Evolutionary conservation across 768 basidiomycete genomes (phyloP).

Genomic region (Russula earlei): DNA sequence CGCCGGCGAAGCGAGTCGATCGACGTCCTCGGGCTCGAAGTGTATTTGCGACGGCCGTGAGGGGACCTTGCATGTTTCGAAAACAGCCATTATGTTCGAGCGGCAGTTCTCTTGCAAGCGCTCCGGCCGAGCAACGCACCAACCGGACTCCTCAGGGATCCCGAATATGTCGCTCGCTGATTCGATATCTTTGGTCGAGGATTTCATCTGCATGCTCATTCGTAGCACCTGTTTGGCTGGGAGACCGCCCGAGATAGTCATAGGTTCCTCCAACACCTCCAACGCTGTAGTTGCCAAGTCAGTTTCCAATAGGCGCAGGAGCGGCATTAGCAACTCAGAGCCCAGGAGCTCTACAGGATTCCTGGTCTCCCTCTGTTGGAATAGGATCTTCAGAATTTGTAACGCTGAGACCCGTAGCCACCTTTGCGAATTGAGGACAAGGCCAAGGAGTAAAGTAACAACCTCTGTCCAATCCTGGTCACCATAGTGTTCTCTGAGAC

Average conservation of each 20-base stretch:
- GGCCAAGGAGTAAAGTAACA: constrained; percentile 75
- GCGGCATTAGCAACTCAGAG: constrained; percentile 83
- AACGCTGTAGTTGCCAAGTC: constrained; percentile 78
- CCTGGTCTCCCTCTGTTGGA: constrained; percentile 76
- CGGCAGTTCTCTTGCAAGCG: constrained; percentile 53
- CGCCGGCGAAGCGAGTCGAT: constrained; percentile 23
- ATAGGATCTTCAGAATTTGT: constrained; percentile 82
- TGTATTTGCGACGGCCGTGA: constrained; percentile 62
- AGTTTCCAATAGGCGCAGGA: constrained; percentile 80
- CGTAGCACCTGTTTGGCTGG: constrained; percentile 80
- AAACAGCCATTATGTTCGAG: constrained; percentile 74
- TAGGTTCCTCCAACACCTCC: constrained; percentile 89
- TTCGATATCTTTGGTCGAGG: constrained; percentile 38
- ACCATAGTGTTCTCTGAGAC: constrained; percentile 79
- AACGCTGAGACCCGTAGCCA: constrained; percentile 79
- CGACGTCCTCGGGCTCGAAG: constrained; percentile 55
- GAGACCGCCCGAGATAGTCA: constrained; percentile 66
- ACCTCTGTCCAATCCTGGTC: constrained; percentile 69
- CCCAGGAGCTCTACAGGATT: constrained; percentile 65
- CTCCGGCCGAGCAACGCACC: constrained; percentile 71
- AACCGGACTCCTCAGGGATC: constrained; percentile 72
- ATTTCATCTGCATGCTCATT: constrained; percentile 74
- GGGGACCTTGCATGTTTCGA: constrained; percentile 70
- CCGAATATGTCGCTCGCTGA: constrained; percentile 69
- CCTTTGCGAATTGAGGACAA: constrained; percentile 71